Evolutionary conservation across 75 land plant genomes (phyloP), one percentile per base, ranked within the genome.

Genomic region (Ceratopteris richardii): DNA sequence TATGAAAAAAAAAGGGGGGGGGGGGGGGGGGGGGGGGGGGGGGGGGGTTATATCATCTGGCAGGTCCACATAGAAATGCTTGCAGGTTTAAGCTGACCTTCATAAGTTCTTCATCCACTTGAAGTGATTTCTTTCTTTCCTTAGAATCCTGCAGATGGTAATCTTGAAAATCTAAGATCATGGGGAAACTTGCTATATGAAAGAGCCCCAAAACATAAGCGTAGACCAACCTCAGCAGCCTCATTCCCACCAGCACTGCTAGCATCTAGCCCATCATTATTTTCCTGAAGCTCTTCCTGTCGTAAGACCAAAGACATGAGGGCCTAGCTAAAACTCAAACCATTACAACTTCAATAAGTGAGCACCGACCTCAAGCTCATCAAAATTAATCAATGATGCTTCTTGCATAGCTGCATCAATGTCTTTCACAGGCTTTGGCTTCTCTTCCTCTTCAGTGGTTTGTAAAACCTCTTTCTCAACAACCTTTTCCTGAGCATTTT

Each of bases 391-490:
- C 28, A 24, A 23, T 28, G 59, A 51, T 39, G 18, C 58, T 20
- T 57, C 74, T 19, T 64, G 44, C 57, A 63, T 69, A 28, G 55
- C 71, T 44, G 55, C 59, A 44, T 64, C 67, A 31, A 40, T 56
- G 56, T 68, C 58, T 62, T 56, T 67, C 27, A 33, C 62, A 23
- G 46, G 61, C 53, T 53, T 1, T 58, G 57, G 13, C 22, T 40
- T 66, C 71, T 68, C 66, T 18, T 58, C 60, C n/a, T 53, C 66
- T 22, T 80, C 75, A 44, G 40, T 27, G 9, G 64, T 16, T 18
- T 51, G 61, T 17, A 29, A 65, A 12, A 21, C 24, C 31, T 79
- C 80, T 44, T 78, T 80, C 31, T 73, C 74, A 0, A 41, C 55
- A 29, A 77, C 78, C 26, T 48, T 64, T 61, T 76, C 79, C 0